phyloP scores from a whole-genome alignment of 106 monocot species.

The Dendrobium huoshanense region DNA sequence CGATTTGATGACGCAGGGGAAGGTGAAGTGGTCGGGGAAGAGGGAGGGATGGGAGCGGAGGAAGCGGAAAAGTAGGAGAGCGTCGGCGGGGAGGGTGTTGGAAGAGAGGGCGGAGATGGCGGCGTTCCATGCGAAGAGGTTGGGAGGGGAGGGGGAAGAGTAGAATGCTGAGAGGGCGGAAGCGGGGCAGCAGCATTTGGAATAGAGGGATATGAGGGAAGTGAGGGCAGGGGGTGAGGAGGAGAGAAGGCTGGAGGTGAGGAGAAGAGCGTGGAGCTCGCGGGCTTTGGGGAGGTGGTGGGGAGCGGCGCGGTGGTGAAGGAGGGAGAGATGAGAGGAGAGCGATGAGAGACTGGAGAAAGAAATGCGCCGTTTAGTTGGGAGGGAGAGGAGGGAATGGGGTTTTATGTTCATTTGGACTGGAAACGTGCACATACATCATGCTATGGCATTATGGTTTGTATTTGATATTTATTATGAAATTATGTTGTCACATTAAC shows the following conservation, averaged over 20 bases:
- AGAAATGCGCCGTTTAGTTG: neutral
- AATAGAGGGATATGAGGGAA: constrained; percentile 64
- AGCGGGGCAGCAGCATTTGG: constrained; percentile 26
- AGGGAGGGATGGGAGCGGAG: constrained; percentile 10
- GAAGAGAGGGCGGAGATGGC: constrained; percentile 38
- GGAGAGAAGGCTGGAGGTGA: constrained; percentile 35
- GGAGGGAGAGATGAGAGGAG: neutral
- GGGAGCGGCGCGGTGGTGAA: constrained; percentile 3
- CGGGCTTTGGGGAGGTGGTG: constrained; percentile 15
- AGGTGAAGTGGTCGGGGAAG: constrained; percentile 59
- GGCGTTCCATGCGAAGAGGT: constrained; percentile 51
- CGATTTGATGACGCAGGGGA: constrained; percentile 46
- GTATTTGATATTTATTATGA: no score
- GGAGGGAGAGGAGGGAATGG: neutral
- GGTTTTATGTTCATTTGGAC: neutral
- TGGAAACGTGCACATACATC: neutral
- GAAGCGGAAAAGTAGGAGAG: constrained; percentile 27
- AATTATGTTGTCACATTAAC: no score
- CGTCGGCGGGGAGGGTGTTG: constrained; percentile 28
- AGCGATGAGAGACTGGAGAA: neutral
- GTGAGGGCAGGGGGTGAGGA: constrained; percentile 40
- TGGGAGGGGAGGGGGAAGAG: constrained; percentile 20
- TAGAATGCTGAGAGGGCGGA: constrained; percentile 31
- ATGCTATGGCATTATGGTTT: no score
- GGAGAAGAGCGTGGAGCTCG: constrained; percentile 28